Conservation (phyloP, 176 grass and related monocot genomes). For the Carex parvula region DNA sequence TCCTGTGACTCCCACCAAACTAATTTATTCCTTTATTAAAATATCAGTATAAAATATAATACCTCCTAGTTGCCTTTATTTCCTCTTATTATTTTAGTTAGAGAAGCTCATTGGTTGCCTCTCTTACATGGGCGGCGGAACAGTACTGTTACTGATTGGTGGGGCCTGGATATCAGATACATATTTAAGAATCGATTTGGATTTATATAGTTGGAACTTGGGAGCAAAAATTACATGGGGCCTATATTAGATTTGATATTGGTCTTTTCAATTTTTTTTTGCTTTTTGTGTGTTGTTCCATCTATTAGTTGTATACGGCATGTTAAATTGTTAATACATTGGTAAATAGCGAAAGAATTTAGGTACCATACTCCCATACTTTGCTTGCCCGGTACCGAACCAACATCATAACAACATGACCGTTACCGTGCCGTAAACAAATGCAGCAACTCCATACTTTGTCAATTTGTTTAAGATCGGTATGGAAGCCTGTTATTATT, state of each 20-base stretch:
- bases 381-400: not conserved
- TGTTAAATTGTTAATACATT: not conserved
- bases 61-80: not conserved
- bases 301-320: not conserved
- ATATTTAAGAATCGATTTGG: not conserved
- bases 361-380: not conserved
- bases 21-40: constrained; percentile 3
- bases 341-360: not conserved
- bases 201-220: constrained; percentile 21
- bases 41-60: not conserved
- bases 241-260: not conserved
- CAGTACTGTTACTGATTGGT: constrained; percentile 28
- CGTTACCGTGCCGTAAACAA: not conserved
- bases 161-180: constrained; percentile 1
- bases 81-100: not conserved
- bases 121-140: constrained; percentile 3
- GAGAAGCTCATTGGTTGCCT: constrained; percentile 14
- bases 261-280: not conserved
- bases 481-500: too few relatives aligned
- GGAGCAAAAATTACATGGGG: constrained; percentile 10
- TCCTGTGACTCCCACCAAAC: constrained; percentile 26
- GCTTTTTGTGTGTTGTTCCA: not conserved
- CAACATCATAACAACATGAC: not conserved
- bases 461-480: not conserved
- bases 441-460: not conserved